Conservation (phyloP, 371 early-diverging fungal species). For the Phascolomyces articulosus region DNA sequence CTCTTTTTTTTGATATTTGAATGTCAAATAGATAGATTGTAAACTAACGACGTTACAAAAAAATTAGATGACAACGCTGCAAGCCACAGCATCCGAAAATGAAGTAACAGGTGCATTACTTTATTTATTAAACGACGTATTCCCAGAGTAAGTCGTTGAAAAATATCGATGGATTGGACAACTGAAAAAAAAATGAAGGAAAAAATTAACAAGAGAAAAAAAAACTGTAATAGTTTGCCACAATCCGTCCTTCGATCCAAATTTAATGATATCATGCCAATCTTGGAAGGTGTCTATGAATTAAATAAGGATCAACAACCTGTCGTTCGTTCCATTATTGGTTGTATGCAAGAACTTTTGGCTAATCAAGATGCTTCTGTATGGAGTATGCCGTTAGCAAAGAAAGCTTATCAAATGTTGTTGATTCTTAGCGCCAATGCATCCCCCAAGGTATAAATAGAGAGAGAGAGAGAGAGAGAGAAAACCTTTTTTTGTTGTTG, state of each 20-base stretch:
- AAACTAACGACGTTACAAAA: too few species aligned
- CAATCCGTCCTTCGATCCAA: constrained; percentile 67
- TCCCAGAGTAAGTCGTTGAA: constrained; percentile 66
- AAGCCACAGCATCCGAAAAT: constrained; percentile 40
- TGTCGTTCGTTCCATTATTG: constrained; percentile 72
- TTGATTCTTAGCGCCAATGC: constrained; percentile 79
- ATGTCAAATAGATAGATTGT: not conserved
- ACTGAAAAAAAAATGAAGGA: too few species aligned
- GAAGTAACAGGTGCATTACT: constrained; percentile 71
- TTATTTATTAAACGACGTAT: constrained; percentile 81
- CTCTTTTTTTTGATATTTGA: not conserved
- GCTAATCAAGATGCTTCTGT: constrained; percentile 74
- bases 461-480: not conserved
- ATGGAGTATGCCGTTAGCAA: constrained; percentile 73
- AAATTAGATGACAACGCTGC: constrained; percentile 68
- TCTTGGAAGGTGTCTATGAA: constrained; percentile 62
- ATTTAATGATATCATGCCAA: constrained; percentile 60
- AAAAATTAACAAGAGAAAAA: not conserved
- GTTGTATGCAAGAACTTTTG: constrained; percentile 85
- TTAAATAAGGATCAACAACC: constrained; percentile 72
- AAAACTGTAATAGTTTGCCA: constrained; percentile 46
- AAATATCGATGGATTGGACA: not conserved
- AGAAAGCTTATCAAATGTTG: constrained; percentile 74
- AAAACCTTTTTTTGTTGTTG: too few species aligned
- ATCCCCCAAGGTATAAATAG: constrained; percentile 77